Base-by-base conservation (phyloP, 805 yeast genomes). In the Saturnispora ahearnii region DNA sequence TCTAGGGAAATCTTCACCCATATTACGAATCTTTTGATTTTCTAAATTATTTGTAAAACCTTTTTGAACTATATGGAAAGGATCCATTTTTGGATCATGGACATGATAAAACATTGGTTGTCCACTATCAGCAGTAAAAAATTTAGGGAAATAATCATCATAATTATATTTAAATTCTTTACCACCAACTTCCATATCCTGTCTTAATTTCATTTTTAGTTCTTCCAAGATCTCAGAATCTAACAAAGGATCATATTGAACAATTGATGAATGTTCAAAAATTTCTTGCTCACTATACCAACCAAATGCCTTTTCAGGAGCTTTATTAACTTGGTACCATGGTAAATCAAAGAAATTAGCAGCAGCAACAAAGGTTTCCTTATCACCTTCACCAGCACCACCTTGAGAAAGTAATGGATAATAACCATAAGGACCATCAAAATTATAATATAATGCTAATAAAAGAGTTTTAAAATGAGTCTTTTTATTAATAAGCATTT, bases 321-420 rank as follows among this genome's bases (percentile, higher is more conserved):
- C 64, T 43, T 74, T 71, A 51, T 73, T 71, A 8, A 76, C 72
- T 63, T 81, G 85, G 57, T 81, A 80, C 56, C 72, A 80, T 2
- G 73, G 71, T 45, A 72, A 61, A 3, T 68, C 66, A 47, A 74
- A 68, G 18, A 74, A 74, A 42, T 73, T 71, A 7, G 89, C 85
- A 2, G 89, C 85, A 0, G 89, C 87, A 51, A 82, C 74, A 56
- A 82, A 83, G 0, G 91, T 82, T 60, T 84, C 91, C 61, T 84
- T 84, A 60, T 84, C 91, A 49, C 91, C 90, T 68, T 84, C 86
- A 30, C 91, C 91, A 2, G 87, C 81, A 29, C 79, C 72, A 7
- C 87, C 87, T 60, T 83, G 90, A 0, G 87, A 76, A 55, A 84
- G 70, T 51, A 84, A 63, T n/a, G 82, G 83, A 57, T 84, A 84